Evolutionary conservation across 1,139 yeast species (phyloP).

Genomic region (Debaryomycetaceae sp.): DNA sequence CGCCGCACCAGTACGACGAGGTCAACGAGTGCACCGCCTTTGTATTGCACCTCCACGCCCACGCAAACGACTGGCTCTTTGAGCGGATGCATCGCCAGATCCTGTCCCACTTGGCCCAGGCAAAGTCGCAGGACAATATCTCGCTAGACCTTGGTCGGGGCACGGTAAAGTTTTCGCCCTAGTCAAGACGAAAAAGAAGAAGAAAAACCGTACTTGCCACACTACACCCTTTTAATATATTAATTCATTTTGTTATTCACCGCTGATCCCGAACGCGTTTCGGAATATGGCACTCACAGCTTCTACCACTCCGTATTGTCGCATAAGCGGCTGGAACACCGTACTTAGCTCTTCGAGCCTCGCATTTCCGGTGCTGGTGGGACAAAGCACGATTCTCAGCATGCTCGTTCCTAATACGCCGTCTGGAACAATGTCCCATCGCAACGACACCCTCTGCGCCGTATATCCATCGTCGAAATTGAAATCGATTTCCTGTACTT

Average conservation of each 20-base stretch:
- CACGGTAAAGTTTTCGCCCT: conserved; percentile 4
- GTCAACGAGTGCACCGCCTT: conserved; percentile 23
- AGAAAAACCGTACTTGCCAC: no score
- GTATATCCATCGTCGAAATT: no score
- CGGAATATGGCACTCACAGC: conserved; percentile 15
- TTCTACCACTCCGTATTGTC: conserved; percentile 16
- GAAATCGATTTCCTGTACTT: no score
- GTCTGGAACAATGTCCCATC: no score
- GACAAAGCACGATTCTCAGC: no score
- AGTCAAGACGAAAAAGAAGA: no score
- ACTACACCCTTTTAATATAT: no score
- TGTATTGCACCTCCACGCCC: conserved; percentile 17
- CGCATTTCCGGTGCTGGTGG: no score
- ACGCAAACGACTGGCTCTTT: conserved; percentile 17
- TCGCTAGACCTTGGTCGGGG: conserved; percentile 20
- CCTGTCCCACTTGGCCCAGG: background rate
- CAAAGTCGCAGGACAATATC: conserved; percentile 1
- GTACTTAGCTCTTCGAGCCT: conserved; percentile 3
- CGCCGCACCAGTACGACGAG: conserved; percentile 25
- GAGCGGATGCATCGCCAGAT: conserved; percentile 2
- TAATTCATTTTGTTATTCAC: no score
- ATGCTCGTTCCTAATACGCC: no score
- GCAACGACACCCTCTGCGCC: no score
- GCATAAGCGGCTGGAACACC: conserved; percentile 13
- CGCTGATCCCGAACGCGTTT: conserved; percentile 9